Percentiles rank a stretch among this genome's conserved stretches.
phyloP scores from a whole-genome alignment of 2,329 filamentous ascomycete genomes.

The Shiraia sp. region DNA sequence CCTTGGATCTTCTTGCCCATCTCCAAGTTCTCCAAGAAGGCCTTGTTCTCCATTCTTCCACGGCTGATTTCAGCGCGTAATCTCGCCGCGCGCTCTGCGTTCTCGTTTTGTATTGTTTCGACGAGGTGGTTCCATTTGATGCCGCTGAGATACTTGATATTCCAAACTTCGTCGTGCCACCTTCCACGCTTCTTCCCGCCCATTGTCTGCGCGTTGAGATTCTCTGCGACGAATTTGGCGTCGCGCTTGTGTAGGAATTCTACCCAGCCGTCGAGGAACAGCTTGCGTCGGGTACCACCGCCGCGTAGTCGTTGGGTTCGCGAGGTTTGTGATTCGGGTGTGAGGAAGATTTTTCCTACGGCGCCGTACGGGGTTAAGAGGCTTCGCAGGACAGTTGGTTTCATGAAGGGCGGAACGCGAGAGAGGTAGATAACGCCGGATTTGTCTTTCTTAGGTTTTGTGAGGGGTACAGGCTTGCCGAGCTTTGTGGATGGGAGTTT shows the following conservation, averaged over 20 bases:
- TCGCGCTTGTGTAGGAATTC: slow-evolving; percentile 78
- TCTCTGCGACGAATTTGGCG: slow-evolving; percentile 74
- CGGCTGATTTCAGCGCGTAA: slow-evolving; percentile 78
- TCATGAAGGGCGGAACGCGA: slow-evolving; percentile 86
- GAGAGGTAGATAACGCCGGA: slow-evolving; percentile 85
- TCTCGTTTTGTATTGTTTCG: slow-evolving; percentile 79
- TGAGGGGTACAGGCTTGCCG: slow-evolving; percentile 29
- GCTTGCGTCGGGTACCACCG: slow-evolving; percentile 81
- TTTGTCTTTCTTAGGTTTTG: slow-evolving; percentile 66
- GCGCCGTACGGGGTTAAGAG: slow-evolving; percentile 75
- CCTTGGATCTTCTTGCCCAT: slow-evolving; percentile 71
- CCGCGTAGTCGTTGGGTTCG: slow-evolving; percentile 69
- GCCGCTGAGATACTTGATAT: slow-evolving; percentile 76
- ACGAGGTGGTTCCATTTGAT: slow-evolving; percentile 78
- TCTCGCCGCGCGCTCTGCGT: slow-evolving; percentile 75
- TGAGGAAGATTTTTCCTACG: slow-evolving; percentile 77
- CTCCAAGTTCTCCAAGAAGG: slow-evolving; percentile 79
- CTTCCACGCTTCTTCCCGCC: slow-evolving; percentile 83
- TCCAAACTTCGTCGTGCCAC: slow-evolving; percentile 88
- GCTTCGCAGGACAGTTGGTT: slow-evolving; percentile 74
- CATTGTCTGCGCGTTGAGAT: slow-evolving; percentile 76
- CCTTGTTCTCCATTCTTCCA: slow-evolving; percentile 77
- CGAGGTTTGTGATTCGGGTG: slow-evolving; percentile 71
- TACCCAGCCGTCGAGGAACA: slow-evolving; percentile 85
- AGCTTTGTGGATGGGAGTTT: slow-evolving; percentile 32